These are phyloP conservation scores for Lithospermum erythrorhizon DNA, from an alignment of 257 asterid species.

Conservation along the genomic window DNA sequence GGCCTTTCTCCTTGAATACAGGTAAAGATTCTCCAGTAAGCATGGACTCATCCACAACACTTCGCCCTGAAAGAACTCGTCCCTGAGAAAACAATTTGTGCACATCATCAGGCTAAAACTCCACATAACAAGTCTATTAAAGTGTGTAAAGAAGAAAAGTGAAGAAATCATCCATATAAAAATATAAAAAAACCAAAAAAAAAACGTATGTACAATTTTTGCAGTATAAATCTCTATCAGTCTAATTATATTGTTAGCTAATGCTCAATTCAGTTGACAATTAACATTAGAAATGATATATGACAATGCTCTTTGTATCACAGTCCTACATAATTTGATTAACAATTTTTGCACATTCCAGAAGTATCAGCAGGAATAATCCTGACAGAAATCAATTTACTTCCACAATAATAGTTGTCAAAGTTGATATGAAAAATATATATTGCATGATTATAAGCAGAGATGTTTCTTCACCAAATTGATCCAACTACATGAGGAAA, in stretches of 20 bases:
- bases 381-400: background rate
- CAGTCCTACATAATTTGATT: background rate
- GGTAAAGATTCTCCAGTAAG: slow-evolving; percentile 99
- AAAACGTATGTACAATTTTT: background rate
- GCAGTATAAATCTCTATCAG: background rate
- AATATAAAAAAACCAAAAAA: background rate
- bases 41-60: slow-evolving; percentile 99
- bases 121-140: slow-evolving; percentile 8
- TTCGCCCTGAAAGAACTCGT: slow-evolving; percentile 79
- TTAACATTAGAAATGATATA: background rate
- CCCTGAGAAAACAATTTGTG: slow-evolving; percentile 51
- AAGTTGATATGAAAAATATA: background rate
- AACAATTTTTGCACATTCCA: background rate
- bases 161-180: background rate
- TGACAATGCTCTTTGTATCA: background rate
- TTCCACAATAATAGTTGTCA: background rate
- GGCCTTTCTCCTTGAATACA: slow-evolving; percentile 76
- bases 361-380: background rate
- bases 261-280: background rate
- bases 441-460: background rate
- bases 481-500: background rate
- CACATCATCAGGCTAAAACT: slow-evolving; percentile 14
- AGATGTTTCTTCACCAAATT: too few species aligned
- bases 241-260: background rate
- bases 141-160: slow-evolving; percentile 11